Base-by-base conservation (phyloP, 495 filamentous ascomycete species). In the Hypomontagnella monticulosa region DNA sequence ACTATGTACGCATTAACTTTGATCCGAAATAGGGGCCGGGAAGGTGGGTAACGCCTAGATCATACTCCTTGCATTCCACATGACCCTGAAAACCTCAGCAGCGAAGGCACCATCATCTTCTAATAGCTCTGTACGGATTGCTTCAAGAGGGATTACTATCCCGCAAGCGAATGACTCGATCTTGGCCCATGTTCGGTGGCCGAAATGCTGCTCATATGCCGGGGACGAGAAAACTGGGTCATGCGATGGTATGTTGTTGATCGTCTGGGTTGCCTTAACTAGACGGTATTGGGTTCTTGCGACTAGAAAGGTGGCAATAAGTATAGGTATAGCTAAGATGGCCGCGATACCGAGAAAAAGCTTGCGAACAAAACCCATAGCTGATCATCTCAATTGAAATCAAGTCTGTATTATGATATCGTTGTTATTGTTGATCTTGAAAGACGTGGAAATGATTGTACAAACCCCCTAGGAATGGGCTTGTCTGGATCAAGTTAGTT, bases 51-150 rank as follows among this genome's bases (percentile, higher is more conserved):
- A 14, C 36, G 8, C 8, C 8, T 38, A 10, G 4, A 4, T 32
- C 44, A 12, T 32, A 48, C 44, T 48, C 23, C 44, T 48, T 18
- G 20, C 20, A 48, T 48, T 48, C 44, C 44, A 48, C 44, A 48
- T 48, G 8, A 48, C 32, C 23, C 12, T 32, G 11, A 48, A 48
- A 11, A 48, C 44, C 32, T 48, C 44, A 15, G 44, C 6, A 8
- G 44, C 23, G 23, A 48, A 48, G 20, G 23, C 10, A 5, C 23
- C n/a, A 14, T 48, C 23, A 14, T 14, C 32, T 32, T 32, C 20
- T 7, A 32, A 14, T 33, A 48, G 12, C 12, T 48, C 44, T 32
- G 44, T 4, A 12, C 20, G 44, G 23, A 48, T 15, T 7, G 23
- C 23, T 12, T 8, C 44, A 10, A 48, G 23, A 16, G 44, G 44